Conservation (phyloP, 164 flowering plant species). For the Tetrastigma voinierianum region DNA sequence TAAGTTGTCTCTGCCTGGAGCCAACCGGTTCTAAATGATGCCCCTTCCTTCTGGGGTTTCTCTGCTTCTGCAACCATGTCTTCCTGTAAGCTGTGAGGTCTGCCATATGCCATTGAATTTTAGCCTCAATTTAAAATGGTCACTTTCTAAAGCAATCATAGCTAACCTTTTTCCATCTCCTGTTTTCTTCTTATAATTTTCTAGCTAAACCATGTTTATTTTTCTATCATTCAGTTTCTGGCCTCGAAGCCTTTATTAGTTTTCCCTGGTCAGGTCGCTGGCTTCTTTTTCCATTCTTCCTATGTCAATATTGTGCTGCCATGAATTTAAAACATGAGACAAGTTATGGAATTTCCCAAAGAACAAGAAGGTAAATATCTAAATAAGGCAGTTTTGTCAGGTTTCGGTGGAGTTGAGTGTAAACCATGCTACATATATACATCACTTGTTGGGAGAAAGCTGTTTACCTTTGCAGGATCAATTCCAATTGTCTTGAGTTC, state of each 20-base stretch:
- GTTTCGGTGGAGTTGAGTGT: too few species aligned
- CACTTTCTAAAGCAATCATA: conserved; percentile 40
- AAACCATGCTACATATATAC: too few species aligned
- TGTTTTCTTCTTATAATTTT: conserved; percentile 43
- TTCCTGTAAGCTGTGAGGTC: conserved; percentile 40
- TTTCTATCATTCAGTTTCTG: conserved; percentile 26
- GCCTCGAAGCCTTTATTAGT: too few species aligned
- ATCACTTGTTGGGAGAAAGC: too few species aligned
- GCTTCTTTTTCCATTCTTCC: conserved; percentile 9
- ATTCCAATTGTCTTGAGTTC: conserved; percentile 34
- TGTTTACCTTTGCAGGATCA: conserved; percentile 12
- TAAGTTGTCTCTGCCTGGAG: conserved; percentile 41
- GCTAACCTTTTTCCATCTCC: conserved; percentile 30
- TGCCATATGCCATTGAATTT: conserved; percentile 15
- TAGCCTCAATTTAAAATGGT: neutral
- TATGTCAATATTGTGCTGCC: neutral
- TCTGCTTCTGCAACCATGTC: conserved; percentile 28
- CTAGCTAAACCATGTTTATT: conserved; percentile 28
- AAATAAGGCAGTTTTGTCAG: too few species aligned
- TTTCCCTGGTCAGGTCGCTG: neutral
- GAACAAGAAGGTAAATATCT: too few species aligned
- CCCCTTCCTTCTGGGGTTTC: conserved; percentile 35
- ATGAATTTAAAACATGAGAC: neutral
- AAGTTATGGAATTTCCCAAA: too few species aligned
- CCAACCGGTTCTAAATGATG: conserved; percentile 19